phyloP scores from a whole-genome alignment of 1,284 basidiomycete genomes.

The Rhodotorula sp. region DNA sequence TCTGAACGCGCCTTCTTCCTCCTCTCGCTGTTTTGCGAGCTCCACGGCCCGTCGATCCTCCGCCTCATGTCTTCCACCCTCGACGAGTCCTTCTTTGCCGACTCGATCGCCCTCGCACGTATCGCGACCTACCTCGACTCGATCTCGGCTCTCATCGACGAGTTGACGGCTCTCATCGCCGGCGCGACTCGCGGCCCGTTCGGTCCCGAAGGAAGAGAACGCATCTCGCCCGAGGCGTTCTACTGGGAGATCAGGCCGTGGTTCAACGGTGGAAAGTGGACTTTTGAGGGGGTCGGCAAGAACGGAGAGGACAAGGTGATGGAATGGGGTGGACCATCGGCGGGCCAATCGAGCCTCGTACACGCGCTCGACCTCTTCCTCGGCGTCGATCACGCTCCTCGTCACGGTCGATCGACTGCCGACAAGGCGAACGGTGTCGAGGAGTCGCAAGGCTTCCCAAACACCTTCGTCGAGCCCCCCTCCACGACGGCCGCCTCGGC shows the following conservation, averaged over 20 bases:
- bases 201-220: constrained; percentile 13
- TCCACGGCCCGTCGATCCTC: constrained; percentile 81
- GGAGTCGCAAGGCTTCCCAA: constrained; percentile 4
- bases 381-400: constrained; percentile 66
- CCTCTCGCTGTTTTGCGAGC: constrained; percentile 83
- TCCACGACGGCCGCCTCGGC: background rate
- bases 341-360: constrained; percentile 84
- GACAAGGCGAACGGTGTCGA: too few species aligned
- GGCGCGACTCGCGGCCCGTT: constrained; percentile 66
- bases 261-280: constrained; percentile 84
- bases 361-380: constrained; percentile 88
- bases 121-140: constrained; percentile 69
- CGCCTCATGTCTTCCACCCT: constrained; percentile 81
- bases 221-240: constrained; percentile 67
- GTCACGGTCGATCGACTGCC: constrained; percentile 10
- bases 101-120: constrained; percentile 67
- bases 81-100: constrained; percentile 88
- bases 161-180: constrained; percentile 63
- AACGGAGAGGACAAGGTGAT: constrained; percentile 50
- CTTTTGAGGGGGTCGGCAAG: constrained; percentile 71
- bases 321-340: constrained; percentile 80
- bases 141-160: constrained; percentile 66
- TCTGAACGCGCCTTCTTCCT: constrained; percentile 90
- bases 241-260: constrained; percentile 85
- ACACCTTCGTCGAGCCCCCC: constrained; percentile 15